A percentile compares a stretch with the other conserved stretches of the same genome.
Conservation (phyloP, 225 moss, liverwort and hornwort genomes). For the Physcomitrium patens region DNA sequence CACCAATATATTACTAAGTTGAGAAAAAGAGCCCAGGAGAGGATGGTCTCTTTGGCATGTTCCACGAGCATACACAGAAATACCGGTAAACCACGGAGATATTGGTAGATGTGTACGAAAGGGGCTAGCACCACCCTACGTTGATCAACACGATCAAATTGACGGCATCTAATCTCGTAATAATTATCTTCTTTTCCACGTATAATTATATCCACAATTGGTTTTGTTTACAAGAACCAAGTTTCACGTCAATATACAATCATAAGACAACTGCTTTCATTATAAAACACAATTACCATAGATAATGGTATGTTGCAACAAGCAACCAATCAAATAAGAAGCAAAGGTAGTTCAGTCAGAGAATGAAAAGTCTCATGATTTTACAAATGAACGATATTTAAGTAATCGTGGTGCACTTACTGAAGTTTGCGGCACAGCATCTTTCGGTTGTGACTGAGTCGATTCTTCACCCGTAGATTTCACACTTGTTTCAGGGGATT, state of each 20-base stretch:
- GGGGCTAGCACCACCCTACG: too few species aligned
- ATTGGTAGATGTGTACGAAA: too few species aligned
- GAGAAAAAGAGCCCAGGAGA: background rate
- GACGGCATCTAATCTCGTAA: background rate
- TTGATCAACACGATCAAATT: too few species aligned
- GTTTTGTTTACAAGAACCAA: background rate
- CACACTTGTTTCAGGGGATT: background rate
- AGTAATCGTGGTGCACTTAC: slow-evolving; percentile 17
- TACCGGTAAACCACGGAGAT: too few species aligned
- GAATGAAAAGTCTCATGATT: background rate
- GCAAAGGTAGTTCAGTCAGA: background rate
- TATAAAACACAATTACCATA: too few species aligned
- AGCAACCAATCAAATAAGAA: background rate
- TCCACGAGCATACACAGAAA: too few species aligned
- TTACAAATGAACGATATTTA: background rate
- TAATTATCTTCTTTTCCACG: background rate
- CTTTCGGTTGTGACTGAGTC: background rate
- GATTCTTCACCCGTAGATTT: too few species aligned
- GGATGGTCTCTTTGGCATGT: too few species aligned
- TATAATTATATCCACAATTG: background rate
- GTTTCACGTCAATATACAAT: background rate
- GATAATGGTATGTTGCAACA: background rate
- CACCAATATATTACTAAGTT: background rate
- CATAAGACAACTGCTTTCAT: background rate
- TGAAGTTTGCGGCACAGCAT: background rate